These are phyloP conservation scores for Perkinsus olseni DNA, from an alignment of 169 alveolate species.

Conservation along the genomic window DNA sequence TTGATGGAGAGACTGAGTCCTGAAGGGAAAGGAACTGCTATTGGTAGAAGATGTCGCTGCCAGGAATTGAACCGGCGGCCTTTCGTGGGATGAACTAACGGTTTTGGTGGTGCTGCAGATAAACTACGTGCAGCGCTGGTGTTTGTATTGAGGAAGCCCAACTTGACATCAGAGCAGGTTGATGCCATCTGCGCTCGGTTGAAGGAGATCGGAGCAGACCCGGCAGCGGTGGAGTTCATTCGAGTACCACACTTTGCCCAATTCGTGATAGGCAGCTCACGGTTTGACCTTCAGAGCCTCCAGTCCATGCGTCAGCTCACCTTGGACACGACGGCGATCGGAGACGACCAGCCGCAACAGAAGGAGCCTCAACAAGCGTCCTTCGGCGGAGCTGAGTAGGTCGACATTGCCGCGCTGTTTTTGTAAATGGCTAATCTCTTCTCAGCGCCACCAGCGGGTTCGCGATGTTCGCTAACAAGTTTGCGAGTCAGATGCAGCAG, in stretches of 20 bases:
- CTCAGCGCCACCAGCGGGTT: neutral
- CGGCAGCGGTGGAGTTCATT: neutral
- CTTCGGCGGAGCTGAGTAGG: neutral
- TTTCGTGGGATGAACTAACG: too few relatives aligned
- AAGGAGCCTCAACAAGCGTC: neutral
- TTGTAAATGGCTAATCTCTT: too few relatives aligned
- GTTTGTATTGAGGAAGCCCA: neutral
- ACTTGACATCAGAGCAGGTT: neutral
- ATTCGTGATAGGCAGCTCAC: neutral
- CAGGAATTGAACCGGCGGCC: neutral
- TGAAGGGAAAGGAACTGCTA: neutral
- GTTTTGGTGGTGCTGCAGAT: too few relatives aligned
- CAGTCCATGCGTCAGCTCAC: neutral
- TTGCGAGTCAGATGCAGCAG: slow-evolving; percentile 5
- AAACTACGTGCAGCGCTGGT: neutral
- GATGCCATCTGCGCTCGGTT: neutral
- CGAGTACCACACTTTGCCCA: neutral
- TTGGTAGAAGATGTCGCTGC: neutral
- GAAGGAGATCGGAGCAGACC: neutral
- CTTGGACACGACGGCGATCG: neutral
- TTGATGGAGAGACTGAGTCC: neutral
- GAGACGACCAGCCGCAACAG: neutral
- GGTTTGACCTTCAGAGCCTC: neutral
- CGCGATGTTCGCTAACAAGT: neutral
- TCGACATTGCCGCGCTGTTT: too few relatives aligned